phyloP scores from a whole-genome alignment of 768 basidiomycete genomes.

The Mycena vitilis region DNA sequence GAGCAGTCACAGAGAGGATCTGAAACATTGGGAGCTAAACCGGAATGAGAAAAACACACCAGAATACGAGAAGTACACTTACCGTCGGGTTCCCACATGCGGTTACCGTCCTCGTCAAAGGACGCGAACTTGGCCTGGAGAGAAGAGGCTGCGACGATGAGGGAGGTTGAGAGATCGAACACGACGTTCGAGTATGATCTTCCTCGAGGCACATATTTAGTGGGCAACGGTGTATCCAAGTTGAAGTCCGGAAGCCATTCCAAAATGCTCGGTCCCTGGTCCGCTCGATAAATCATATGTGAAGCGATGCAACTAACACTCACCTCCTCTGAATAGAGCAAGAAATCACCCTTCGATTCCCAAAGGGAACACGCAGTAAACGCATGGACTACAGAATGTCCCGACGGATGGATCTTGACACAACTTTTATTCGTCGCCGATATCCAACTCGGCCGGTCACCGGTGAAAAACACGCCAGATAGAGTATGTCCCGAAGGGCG shows the following conservation, averaged over 20 bases:
- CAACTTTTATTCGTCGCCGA: constrained; percentile 77
- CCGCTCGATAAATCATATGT: background rate
- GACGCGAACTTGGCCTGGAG: constrained; percentile 83
- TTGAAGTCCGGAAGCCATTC: constrained; percentile 86
- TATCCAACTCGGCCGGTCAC: constrained; percentile 92
- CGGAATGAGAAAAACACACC: constrained; percentile 2
- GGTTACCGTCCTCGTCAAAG: constrained; percentile 86
- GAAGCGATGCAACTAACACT: constrained; percentile 32
- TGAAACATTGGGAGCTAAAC: constrained; percentile 71
- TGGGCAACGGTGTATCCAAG: constrained; percentile 78
- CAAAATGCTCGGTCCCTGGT: constrained; percentile 80
- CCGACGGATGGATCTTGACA: constrained; percentile 75
- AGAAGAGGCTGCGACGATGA: constrained; percentile 86
- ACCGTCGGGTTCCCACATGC: constrained; percentile 85
- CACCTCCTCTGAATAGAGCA: constrained; percentile 92
- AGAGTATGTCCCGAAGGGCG: constrained; percentile 61
- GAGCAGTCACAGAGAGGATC: constrained; percentile 85
- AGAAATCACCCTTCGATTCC: constrained; percentile 85
- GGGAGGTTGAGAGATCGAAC: constrained; percentile 83
- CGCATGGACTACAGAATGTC: constrained; percentile 83
- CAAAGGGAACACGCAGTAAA: constrained; percentile 88
- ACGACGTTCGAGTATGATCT: constrained; percentile 85
- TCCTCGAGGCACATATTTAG: constrained; percentile 74
- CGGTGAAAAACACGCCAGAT: constrained; percentile 88
- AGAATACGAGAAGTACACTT: constrained; percentile 34